Evolutionary conservation across 108 stramenopile species (phyloP).

Genomic region (Fistulifera solaris): DNA sequence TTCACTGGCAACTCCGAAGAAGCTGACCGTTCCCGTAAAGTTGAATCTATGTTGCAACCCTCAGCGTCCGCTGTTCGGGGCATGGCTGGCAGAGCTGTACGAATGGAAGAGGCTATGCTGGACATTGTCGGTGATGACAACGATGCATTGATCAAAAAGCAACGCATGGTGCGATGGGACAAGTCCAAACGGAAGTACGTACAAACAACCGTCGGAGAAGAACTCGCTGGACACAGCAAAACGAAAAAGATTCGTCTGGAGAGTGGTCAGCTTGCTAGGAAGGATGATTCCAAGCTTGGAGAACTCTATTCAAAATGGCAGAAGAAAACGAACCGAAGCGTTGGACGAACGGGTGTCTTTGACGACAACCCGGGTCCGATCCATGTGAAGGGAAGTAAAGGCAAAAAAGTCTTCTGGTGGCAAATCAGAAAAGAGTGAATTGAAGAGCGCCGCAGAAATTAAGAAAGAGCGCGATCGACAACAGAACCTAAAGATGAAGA

Average conservation of each 20-base stretch:
- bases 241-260: constrained; percentile 74
- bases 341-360: constrained; percentile 81
- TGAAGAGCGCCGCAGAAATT: constrained; percentile 53
- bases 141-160: constrained; percentile 78
- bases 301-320: constrained; percentile 96
- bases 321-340: constrained; percentile 85
- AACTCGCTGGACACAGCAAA: constrained; percentile 62
- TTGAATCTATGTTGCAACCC: constrained; percentile 86
- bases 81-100: constrained; percentile 34
- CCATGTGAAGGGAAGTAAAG: constrained; percentile 10
- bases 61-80: constrained; percentile 49
- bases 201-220: constrained; percentile 80
- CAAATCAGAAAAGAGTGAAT: constrained; percentile 14
- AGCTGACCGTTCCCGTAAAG: constrained; percentile 51
- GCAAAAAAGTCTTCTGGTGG: constrained; percentile 12
- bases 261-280: constrained; percentile 66
- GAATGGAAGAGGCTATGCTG: constrained; percentile 86
- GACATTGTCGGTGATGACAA: constrained; percentile 95
- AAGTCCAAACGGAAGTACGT: constrained; percentile 87
- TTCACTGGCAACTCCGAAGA: constrained; percentile 57
- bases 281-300: constrained; percentile 86
- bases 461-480: constrained; percentile 65
- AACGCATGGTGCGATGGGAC: constrained; percentile 96
- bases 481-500: constrained; percentile 73
- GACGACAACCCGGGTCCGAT: constrained; percentile 34